Conservation (phyloP, 2,329 filamentous ascomycete species). For the Neoscytalidium dimidiatum region DNA sequence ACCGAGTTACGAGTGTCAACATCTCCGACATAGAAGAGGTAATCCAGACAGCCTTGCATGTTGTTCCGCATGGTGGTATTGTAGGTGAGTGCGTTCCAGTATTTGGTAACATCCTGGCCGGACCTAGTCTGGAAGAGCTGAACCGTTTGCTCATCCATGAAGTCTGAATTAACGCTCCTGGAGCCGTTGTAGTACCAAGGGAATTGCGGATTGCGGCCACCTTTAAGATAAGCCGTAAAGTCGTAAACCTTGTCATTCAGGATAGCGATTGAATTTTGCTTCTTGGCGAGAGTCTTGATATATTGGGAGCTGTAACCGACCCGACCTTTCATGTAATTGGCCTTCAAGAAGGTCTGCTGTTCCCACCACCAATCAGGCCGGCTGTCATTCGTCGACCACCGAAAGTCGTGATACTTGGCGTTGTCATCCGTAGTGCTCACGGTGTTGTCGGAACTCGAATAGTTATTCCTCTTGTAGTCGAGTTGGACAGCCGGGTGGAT, state of each 20-base stretch:
- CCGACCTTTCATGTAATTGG: slow-evolving; percentile 81
- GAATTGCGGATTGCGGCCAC: slow-evolving; percentile 61
- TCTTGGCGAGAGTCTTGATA: slow-evolving; percentile 68
- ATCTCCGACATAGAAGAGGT: slow-evolving; percentile 91
- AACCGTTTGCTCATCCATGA: slow-evolving; percentile 77
- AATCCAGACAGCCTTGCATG: slow-evolving; percentile 85
- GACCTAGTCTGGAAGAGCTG: slow-evolving; percentile 74
- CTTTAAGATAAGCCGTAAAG: slow-evolving; percentile 77
- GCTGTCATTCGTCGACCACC: slow-evolving; percentile 76
- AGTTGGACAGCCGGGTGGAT: slow-evolving; percentile 75
- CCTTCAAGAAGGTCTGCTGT: slow-evolving; percentile 75
- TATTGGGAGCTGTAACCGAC: slow-evolving; percentile 82
- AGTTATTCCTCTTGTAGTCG: slow-evolving; percentile 78
- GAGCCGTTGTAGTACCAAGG: slow-evolving; percentile 24
- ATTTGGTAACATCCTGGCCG: slow-evolving; percentile 79
- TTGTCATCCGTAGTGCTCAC: slow-evolving; percentile 71
- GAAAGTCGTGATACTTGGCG: slow-evolving; percentile 87
- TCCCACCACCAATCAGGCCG: slow-evolving; percentile 92
- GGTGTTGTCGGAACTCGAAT: slow-evolving; percentile 65
- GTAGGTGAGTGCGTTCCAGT: slow-evolving; percentile 73
- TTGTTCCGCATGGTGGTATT: slow-evolving; percentile 57
- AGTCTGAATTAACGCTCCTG: slow-evolving; percentile 59
- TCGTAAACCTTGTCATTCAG: slow-evolving; percentile 84
- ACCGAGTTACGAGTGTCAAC: slow-evolving; percentile 87
- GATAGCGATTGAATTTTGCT: slow-evolving; percentile 71